Base-by-base conservation (phyloP, 2,329 filamentous ascomycete species). In the Trichoderma atrobrunneum region DNA sequence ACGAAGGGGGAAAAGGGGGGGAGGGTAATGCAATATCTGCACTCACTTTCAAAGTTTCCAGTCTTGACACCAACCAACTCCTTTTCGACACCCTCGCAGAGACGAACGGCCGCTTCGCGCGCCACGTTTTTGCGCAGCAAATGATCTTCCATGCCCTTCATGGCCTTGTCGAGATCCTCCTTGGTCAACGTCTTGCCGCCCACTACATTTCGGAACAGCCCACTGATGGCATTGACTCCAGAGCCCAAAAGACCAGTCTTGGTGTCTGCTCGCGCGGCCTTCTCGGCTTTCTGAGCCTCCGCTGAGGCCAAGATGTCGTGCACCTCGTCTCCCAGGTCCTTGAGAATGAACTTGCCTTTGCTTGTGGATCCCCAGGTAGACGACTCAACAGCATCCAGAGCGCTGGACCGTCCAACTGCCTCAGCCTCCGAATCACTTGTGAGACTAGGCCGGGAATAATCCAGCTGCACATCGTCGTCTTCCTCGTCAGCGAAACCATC, bases 121-220 rank as follows among this genome's bases (percentile, higher is more conserved):
- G 96, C 96, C 32, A 99, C 95, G 78, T 99, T 99, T 86, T 99
- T 99, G 83, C 92, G 91, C 73, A 99, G 84, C 7, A 99, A 86
- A 80, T 98, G 95, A 72, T 97, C 94, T 80, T 98, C 94, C 94
- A 99, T 98, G 36, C 92, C 93, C 82, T 95, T 96, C 84, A 99
- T 91, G 2, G 96, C 93, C 81, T 97, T 97, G 74, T 94, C 92
- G 26, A 99, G 87, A 78, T 98, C 95, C 75, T 92, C 89, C 80
- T 94, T 93, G 1, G 94, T 97, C 78, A 99, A 84, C 0, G 92
- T 93, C 85, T 98, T 98, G 74, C 97, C 96, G 70, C 96, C 96
- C 0, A 99, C 92, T 51, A 99, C 92, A 79, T 98, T 98, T 75
- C 94, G 90, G 85, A 99, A 97, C 71, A 98, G 88, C 21, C 94